Evolutionary conservation across 148 eudicot species (phyloP).

Genomic region (Spergularia marina): DNA sequence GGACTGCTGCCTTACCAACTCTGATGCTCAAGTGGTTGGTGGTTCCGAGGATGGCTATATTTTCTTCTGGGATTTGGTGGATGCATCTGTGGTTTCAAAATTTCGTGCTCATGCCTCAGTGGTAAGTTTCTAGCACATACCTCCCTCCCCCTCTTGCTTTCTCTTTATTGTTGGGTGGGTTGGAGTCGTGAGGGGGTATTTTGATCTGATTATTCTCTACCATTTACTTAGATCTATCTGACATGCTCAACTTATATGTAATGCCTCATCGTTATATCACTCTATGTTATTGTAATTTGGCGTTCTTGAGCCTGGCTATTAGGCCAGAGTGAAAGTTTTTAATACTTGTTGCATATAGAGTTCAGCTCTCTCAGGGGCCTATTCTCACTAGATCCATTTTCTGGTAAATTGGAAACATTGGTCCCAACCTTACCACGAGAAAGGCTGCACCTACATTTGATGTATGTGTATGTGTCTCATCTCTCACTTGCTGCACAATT

Average conservation of each 20-base stretch:
- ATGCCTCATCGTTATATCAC: too few species aligned
- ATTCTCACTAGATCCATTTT: neutral
- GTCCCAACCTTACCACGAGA: too few species aligned
- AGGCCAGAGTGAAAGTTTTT: neutral
- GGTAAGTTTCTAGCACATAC: constrained; percentile 41
- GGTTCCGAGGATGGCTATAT: constrained; percentile 93
- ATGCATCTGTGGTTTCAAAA: constrained; percentile 69
- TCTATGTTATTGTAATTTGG: neutral
- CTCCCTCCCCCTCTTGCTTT: neutral
- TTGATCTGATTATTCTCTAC: too few species aligned
- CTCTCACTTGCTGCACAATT: too few species aligned
- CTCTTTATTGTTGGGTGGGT: too few species aligned
- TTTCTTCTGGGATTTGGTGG: constrained; percentile 97
- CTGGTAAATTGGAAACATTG: too few species aligned
- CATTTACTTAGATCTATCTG: too few species aligned
- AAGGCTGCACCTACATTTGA: too few species aligned
- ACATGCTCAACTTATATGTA: neutral
- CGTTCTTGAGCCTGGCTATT: neutral
- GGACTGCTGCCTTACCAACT: constrained; percentile 94
- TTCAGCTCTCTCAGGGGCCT: neutral
- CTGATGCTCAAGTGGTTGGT: constrained; percentile 82
- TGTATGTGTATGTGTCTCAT: too few species aligned
- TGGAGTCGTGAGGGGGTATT: too few species aligned
- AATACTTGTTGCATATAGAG: neutral
- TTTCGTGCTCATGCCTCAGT: constrained; percentile 92